These are phyloP conservation scores for Geotrichum candidum DNA, from an alignment of 1,139 yeast species.

Conservation along the genomic window DNA sequence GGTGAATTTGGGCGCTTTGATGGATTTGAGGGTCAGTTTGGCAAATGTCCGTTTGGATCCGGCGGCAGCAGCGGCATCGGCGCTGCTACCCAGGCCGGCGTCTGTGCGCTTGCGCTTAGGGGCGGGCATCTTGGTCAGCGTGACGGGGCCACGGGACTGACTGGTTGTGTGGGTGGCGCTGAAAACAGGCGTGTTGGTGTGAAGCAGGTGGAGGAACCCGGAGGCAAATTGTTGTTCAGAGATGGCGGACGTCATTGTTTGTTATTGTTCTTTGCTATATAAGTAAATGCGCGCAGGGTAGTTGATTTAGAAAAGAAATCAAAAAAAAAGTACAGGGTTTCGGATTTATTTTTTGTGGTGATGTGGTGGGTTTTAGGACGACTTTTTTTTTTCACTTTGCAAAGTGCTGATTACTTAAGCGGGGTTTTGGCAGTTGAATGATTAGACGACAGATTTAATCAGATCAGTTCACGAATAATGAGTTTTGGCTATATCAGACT, in stretches of 20 bases:
- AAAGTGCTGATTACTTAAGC: no score
- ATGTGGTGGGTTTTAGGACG: no score
- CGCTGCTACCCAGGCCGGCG: background rate
- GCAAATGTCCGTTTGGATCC: background rate
- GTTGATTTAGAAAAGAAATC: background rate
- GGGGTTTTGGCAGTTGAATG: no score
- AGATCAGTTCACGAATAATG: no score
- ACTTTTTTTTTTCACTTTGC: no score
- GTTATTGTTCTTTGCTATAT: background rate
- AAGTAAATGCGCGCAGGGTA: background rate
- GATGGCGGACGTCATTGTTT: background rate
- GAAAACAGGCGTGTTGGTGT: constrained; percentile 1
- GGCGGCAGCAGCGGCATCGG: background rate
- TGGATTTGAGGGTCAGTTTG: constrained; percentile 7
- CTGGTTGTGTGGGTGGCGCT: constrained; percentile 2
- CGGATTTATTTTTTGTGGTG: no score
- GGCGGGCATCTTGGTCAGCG: constrained; percentile 6
- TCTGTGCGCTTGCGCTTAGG: background rate
- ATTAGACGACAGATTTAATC: no score
- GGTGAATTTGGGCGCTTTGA: constrained; percentile 9
- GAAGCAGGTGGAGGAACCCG: constrained; percentile 8
- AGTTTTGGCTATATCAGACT: no score
- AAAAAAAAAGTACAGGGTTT: no score
- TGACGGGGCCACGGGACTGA: background rate
- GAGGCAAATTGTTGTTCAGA: constrained; percentile 6